These are phyloP conservation scores for Aspergillus nidulans DNA, from an alignment of 495 filamentous ascomycete genomes.

Conservation along the genomic window DNA sequence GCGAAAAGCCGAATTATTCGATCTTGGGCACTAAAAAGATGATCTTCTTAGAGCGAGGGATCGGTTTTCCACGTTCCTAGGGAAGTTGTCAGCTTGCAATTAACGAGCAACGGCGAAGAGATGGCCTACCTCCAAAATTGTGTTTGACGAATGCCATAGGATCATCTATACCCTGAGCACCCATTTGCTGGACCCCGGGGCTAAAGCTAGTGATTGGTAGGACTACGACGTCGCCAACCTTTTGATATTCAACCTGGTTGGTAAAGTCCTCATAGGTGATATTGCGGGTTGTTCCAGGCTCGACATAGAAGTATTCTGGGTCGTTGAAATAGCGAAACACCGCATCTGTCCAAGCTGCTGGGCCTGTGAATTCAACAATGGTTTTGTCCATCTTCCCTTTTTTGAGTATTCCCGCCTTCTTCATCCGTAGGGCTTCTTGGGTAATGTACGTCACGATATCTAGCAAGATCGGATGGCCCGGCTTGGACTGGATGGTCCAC, in stretches of 20 bases:
- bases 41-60: slow-evolving; percentile 15
- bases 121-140: slow-evolving; percentile 78
- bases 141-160: slow-evolving; percentile 98
- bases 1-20: background rate
- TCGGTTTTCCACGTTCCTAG: slow-evolving; percentile 79
- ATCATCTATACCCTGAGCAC: slow-evolving; percentile 82
- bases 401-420: slow-evolving; percentile 62
- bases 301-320: slow-evolving; percentile 80
- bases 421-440: slow-evolving; percentile 70
- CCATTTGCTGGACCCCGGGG: slow-evolving; percentile 91
- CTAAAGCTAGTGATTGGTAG: slow-evolving; percentile 96
- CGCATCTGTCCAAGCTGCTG: slow-evolving; percentile 89
- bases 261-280: slow-evolving; percentile 89
- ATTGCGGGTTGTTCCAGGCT: slow-evolving; percentile 56
- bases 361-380: slow-evolving; percentile 95
- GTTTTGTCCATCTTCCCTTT: slow-evolving; percentile 63
- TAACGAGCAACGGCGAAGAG: background rate
- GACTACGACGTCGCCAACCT: slow-evolving; percentile 90
- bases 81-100: slow-evolving; percentile 5
- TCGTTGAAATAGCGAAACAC: slow-evolving; percentile 95
- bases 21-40: no score
- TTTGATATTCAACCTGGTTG: slow-evolving; percentile 72
- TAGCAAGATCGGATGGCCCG: slow-evolving; percentile 85
- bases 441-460: slow-evolving; percentile 87
- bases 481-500: slow-evolving; percentile 96